A percentile compares a stretch with the other conserved stretches of the same genome.
Evolutionary conservation across 768 basidiomycete genomes (phyloP).

Genomic region (Agrocybe chaxingu): DNA sequence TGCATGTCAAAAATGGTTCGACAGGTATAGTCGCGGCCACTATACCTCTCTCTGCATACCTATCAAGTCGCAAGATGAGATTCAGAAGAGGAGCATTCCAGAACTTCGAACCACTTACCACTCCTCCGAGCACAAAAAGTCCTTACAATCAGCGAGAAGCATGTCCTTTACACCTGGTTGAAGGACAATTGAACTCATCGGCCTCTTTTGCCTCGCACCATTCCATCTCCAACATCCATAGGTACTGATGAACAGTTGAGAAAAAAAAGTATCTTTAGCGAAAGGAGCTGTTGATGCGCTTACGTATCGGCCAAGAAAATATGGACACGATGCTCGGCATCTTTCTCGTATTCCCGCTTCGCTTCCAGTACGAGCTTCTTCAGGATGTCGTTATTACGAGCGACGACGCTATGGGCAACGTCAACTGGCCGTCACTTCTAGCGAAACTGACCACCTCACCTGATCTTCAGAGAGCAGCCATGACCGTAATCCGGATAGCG

Average conservation of each 20-base stretch:
- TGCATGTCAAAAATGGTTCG: conserved; percentile 10
- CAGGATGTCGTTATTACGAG: conserved; percentile 83
- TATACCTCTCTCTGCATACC: conserved; percentile 89
- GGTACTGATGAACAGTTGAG: conserved; percentile 36
- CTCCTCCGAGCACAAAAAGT: conserved; percentile 80
- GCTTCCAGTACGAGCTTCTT: conserved; percentile 86
- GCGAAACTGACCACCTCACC: conserved; percentile 35
- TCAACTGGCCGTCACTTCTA: conserved; percentile 6
- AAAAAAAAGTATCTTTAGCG: conserved; percentile 9
- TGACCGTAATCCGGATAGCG: conserved; percentile 76
- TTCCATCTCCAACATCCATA: conserved; percentile 87
- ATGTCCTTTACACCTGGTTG: conserved; percentile 90
- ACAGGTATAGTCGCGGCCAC: conserved; percentile 18
- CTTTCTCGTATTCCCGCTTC: conserved; percentile 86
- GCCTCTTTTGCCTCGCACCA: conserved; percentile 83
- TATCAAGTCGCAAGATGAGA: conserved; percentile 23
- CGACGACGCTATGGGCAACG: conserved; percentile 63
- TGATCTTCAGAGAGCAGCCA: conserved; percentile 74
- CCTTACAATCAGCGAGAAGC: conserved; percentile 83
- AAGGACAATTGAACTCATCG: conserved; percentile 89
- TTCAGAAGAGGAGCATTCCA: conserved; percentile 15
- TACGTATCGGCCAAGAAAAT: conserved; percentile 89
- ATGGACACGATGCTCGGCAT: conserved; percentile 86
- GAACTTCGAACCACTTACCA: conserved; percentile 52
- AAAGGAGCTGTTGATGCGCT: conserved; percentile 26